These are phyloP conservation scores for Neofusicoccum cordaticola DNA, from an alignment of 2,329 filamentous ascomycete species.

Conservation along the genomic window DNA sequence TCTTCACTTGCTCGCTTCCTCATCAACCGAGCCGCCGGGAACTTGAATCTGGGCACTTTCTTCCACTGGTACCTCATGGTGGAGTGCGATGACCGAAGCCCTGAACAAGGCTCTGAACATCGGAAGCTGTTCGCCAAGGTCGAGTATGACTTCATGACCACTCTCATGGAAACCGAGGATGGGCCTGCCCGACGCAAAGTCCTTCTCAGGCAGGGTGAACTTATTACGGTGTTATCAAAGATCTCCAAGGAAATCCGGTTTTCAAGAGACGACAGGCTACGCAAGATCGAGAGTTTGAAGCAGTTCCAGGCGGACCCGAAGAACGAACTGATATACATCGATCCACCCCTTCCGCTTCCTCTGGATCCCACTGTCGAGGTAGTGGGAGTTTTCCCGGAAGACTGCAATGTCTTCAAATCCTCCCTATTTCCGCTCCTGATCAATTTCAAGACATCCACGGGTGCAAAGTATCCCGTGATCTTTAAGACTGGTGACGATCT, in stretches of 20 bases:
- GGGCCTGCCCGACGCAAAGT: constrained; percentile 72
- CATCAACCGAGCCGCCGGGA: constrained; percentile 80
- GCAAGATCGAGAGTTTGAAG: constrained; percentile 82
- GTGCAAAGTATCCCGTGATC: constrained; percentile 81
- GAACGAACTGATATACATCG: constrained; percentile 80
- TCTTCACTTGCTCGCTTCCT: constrained; percentile 88
- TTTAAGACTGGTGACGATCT: constrained; percentile 98
- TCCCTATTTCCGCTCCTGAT: constrained; percentile 88
- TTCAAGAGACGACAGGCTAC: constrained; percentile 71
- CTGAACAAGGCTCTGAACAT: constrained; percentile 70
- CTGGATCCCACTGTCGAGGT: constrained; percentile 81
- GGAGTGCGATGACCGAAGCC: constrained; percentile 81
- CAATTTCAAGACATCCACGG: constrained; percentile 77
- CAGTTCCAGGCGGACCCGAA: constrained; percentile 81
- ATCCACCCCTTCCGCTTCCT: constrained; percentile 82
- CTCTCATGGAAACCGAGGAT: constrained; percentile 68
- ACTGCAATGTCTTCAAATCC: constrained; percentile 92
- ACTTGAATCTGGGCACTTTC: constrained; percentile 89
- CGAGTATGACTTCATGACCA: constrained; percentile 92
- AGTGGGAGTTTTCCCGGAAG: constrained; percentile 75
- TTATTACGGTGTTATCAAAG: constrained; percentile 81
- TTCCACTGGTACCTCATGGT: constrained; percentile 99
- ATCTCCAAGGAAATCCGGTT: constrained; percentile 86
- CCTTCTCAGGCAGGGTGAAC: constrained; percentile 81
- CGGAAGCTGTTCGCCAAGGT: constrained; percentile 88